These are phyloP conservation scores for Calocybe indica DNA, from an alignment of 768 basidiomycete species.

Conservation along the genomic window DNA sequence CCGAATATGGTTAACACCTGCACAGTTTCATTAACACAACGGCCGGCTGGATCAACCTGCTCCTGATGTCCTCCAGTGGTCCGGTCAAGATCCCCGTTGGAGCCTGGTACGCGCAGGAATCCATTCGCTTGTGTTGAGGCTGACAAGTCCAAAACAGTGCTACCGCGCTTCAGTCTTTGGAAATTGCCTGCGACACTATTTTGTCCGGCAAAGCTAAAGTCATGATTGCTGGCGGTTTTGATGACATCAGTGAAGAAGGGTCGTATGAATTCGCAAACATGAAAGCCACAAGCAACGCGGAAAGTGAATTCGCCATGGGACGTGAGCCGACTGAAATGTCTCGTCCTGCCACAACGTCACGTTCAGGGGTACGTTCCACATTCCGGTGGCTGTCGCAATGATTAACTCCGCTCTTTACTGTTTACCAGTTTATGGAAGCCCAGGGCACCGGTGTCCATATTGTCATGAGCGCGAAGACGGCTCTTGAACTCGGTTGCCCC, in stretches of 20 bases:
- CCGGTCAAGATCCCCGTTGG: slow-evolving; percentile 99
- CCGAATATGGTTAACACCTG: background rate
- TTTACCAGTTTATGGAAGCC: slow-evolving; percentile 83
- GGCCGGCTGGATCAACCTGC: slow-evolving; percentile 95
- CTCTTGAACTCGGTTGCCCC: slow-evolving; percentile 88
- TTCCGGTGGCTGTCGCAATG: slow-evolving; percentile 4
- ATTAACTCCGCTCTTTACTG: slow-evolving; percentile 2
- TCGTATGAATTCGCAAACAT: slow-evolving; percentile 99
- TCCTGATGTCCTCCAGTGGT: slow-evolving; percentile 92
- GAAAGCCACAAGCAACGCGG: slow-evolving; percentile 97
- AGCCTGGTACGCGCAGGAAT: slow-evolving; percentile 65
- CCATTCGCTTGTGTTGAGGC: slow-evolving; percentile 2
- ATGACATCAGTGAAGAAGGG: slow-evolving; percentile 97
- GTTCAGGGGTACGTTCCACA: slow-evolving; percentile 70
- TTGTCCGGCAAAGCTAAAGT: slow-evolving; percentile 96
- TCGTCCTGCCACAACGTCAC: slow-evolving; percentile 92
- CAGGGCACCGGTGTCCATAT: slow-evolving; percentile 97
- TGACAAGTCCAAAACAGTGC: slow-evolving; percentile 44
- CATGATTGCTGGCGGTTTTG: slow-evolving; percentile 98
- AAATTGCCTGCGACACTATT: slow-evolving; percentile 96
- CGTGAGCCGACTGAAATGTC: slow-evolving; percentile 99
- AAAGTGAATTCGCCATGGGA: slow-evolving; percentile 97
- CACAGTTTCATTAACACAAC: slow-evolving; percentile 96
- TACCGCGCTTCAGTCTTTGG: slow-evolving; percentile 94
- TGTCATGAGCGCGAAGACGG: slow-evolving; percentile 95